These are phyloP conservation scores for Calendula officinalis DNA, from an alignment of 129 eudicot genomes.

Conservation along the genomic window DNA sequence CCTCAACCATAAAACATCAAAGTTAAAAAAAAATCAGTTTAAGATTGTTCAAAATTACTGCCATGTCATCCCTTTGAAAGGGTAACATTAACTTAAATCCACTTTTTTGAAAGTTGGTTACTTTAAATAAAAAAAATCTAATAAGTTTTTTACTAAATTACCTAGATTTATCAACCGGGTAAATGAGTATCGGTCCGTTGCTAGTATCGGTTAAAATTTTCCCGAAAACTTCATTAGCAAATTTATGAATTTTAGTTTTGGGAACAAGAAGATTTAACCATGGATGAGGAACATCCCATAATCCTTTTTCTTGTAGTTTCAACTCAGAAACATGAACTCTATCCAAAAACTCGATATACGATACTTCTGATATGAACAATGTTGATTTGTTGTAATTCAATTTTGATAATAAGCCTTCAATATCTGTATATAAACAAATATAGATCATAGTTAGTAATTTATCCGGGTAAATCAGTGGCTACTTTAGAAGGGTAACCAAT, in stretches of 20 bases:
- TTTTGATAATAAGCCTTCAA: conserved; percentile 57
- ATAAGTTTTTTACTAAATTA: conserved; percentile 9
- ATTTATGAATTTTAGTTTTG: conserved; percentile 55
- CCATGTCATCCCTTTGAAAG: too few species aligned
- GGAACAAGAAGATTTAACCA: conserved; percentile 96
- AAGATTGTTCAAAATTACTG: too few species aligned
- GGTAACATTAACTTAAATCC: too few species aligned
- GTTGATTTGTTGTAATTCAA: conserved; percentile 65
- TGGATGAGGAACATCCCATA: conserved; percentile 97
- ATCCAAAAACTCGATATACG: conserved; percentile 76
- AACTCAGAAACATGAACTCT: conserved; percentile 78
- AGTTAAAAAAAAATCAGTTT: too few species aligned
- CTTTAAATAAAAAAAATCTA: too few species aligned
- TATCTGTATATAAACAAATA: conserved; percentile 46
- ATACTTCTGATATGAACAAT: conserved; percentile 71
- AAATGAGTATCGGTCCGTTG: conserved; percentile 92
- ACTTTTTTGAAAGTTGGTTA: too few species aligned
- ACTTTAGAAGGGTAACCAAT: too few species aligned
- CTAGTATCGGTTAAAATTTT: conserved; percentile 77
- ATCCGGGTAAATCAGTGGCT: too few species aligned
- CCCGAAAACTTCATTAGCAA: conserved; percentile 75
- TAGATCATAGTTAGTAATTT: conserved; percentile 1
- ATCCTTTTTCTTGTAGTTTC: conserved; percentile 70
- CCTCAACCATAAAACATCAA: too few species aligned
- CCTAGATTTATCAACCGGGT: conserved; percentile 95